Percentiles rank a stretch among this genome's conserved stretches.
Evolutionary conservation across 129 eudicot species (phyloP).

Genomic region (Arctium lappa): DNA sequence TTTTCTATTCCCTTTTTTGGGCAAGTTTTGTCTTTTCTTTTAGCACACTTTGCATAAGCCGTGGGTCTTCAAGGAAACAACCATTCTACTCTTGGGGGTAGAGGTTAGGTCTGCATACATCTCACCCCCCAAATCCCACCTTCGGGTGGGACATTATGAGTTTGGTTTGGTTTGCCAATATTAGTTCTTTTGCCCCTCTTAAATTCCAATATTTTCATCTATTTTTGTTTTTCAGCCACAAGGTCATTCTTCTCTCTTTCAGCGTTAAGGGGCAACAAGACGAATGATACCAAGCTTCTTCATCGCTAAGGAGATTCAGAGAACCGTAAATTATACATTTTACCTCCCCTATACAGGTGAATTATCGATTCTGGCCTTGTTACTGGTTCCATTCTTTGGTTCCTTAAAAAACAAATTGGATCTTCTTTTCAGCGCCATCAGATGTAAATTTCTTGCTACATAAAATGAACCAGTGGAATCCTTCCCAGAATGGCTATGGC

Average conservation of each 20-base stretch:
- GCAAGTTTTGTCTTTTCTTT: no score
- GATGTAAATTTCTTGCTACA: slow-evolving; percentile 1
- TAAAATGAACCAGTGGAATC: slow-evolving; percentile 4
- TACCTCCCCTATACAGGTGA: slow-evolving; percentile 28
- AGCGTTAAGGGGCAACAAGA: slow-evolving; percentile 90
- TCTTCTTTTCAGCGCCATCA: neutral
- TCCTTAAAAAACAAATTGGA: neutral
- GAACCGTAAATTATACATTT: slow-evolving; percentile 25
- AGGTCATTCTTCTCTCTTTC: slow-evolving; percentile 99
- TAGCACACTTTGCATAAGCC: no score
- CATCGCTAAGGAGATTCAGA: slow-evolving; percentile 21
- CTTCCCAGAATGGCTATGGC: slow-evolving; percentile 10
- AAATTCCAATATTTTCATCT: slow-evolving; percentile 35
- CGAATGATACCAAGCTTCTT: slow-evolving; percentile 42
- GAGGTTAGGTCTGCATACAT: no score
- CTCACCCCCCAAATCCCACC: neutral
- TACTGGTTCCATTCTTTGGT: neutral
- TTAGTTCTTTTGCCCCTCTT: slow-evolving; percentile 12
- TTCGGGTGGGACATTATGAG: neutral
- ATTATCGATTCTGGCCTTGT: neutral
- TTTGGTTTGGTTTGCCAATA: neutral
- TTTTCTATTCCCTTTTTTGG: no score
- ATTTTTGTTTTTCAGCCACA: slow-evolving; percentile 70
- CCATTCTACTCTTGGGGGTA: no score
- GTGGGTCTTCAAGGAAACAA: no score